Conservation (phyloP, 2,329 filamentous ascomycete species). For the Didymella arachidicola region DNA sequence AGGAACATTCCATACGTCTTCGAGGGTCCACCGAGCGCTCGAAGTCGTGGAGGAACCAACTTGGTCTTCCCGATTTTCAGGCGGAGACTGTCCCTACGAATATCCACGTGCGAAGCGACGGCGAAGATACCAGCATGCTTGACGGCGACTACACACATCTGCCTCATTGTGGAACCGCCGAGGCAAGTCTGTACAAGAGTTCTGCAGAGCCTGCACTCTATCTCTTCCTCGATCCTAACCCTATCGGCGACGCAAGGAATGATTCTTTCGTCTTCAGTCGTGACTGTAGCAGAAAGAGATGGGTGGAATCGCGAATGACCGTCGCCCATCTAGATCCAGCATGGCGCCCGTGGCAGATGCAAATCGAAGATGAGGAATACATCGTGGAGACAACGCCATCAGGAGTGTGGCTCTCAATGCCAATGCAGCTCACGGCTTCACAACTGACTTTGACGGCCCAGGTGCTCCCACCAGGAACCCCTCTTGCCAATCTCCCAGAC, state of each 20-base stretch:
- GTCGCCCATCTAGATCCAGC: slow-evolving; percentile 55
- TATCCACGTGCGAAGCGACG: slow-evolving; percentile 53
- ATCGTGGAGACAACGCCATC: slow-evolving; percentile 14
- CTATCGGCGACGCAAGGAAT: slow-evolving; percentile 54
- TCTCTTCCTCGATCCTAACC: slow-evolving; percentile 66
- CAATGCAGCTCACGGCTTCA: slow-evolving; percentile 13
- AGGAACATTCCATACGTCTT: slow-evolving; percentile 28
- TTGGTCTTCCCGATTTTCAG: slow-evolving; percentile 50
- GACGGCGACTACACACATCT: slow-evolving; percentile 61
- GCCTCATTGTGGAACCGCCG: slow-evolving; percentile 65
- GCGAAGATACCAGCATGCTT: slow-evolving; percentile 45
- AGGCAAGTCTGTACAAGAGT: slow-evolving; percentile 62
- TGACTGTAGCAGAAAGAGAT: slow-evolving; percentile 56
- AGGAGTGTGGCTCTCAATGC: slow-evolving; percentile 23
- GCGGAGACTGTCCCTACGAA: slow-evolving; percentile 55
- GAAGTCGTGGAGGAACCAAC: slow-evolving; percentile 49
- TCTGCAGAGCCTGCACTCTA: slow-evolving; percentile 52
- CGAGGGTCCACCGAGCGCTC: slow-evolving; percentile 25
- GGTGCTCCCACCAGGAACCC: slow-evolving; percentile 5
- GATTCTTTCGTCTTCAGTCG: slow-evolving; percentile 67
- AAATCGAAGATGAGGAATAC: not conserved
- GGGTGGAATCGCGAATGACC: slow-evolving; percentile 56
- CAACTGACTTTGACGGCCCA: slow-evolving; percentile 9
- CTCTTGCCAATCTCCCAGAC: not conserved
- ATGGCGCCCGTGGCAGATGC: slow-evolving; percentile 43